Percentiles rank a stretch among this genome's conserved stretches.
Conservation (phyloP, 352 stramenopile species). For the Pythium brachiatum region DNA sequence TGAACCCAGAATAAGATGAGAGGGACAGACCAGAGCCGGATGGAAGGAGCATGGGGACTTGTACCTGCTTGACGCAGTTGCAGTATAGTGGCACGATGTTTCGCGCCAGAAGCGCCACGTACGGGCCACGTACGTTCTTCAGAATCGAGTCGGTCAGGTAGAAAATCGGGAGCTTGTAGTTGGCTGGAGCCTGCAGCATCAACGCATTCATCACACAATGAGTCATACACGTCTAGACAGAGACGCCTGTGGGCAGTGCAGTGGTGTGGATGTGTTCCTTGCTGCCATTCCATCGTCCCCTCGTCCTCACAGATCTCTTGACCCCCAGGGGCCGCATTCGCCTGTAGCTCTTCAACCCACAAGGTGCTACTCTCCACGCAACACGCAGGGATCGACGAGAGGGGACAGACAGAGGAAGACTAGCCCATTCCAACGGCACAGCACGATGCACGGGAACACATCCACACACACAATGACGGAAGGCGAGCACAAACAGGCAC, state of each 20-base stretch:
- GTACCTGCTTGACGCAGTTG: conserved; percentile 81
- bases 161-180: conserved; percentile 89
- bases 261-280: neutral
- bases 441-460: neutral
- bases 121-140: conserved; percentile 83
- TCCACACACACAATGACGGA: conserved; percentile 10
- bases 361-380: too few relatives aligned
- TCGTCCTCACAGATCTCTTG: neutral
- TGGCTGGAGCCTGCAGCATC: conserved; percentile 45
- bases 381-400: neutral
- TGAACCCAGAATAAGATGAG: too few relatives aligned
- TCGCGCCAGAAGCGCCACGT: conserved; percentile 57
- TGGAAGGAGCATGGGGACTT: neutral
- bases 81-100: conserved; percentile 83
- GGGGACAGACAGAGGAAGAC: neutral
- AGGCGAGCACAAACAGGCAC: neutral
- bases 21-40: too few relatives aligned
- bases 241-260: neutral
- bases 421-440: neutral
- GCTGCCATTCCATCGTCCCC: neutral
- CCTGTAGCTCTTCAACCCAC: neutral
- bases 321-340: neutral
- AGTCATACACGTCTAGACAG: neutral
- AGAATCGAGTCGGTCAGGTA: conserved; percentile 90
- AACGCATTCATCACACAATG: neutral